phyloP scores from a whole-genome alignment of 768 basidiomycete species.

The Tricholoma sp. region DNA sequence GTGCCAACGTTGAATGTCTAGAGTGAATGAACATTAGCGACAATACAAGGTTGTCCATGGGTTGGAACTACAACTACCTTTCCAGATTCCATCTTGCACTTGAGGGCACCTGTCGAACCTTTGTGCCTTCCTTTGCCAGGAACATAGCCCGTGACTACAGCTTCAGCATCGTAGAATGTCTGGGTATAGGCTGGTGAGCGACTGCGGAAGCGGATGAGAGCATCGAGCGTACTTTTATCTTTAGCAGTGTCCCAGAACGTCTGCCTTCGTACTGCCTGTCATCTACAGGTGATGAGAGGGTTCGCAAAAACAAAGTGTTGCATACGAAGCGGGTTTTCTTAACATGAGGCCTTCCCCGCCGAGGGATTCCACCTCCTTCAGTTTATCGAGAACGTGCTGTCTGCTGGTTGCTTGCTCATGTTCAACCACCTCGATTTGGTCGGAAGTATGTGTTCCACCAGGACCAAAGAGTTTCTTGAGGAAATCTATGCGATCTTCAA shows the following conservation, averaged over 20 bases:
- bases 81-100: constrained; percentile 56
- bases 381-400: constrained; percentile 49
- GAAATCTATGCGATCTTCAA: constrained; percentile 45
- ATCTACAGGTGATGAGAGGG: not conserved
- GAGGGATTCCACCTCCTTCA: constrained; percentile 48
- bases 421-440: constrained; percentile 42
- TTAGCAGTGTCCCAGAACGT: constrained; percentile 44
- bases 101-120: constrained; percentile 44
- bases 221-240: constrained; percentile 39
- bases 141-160: constrained; percentile 52
- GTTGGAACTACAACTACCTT: constrained; percentile 34
- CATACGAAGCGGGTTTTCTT: constrained; percentile 43
- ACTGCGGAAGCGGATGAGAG: not conserved
- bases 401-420: constrained; percentile 39
- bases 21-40: not conserved
- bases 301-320: constrained; percentile 4
- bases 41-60: not conserved
- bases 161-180: constrained; percentile 61
- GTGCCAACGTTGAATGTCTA: constrained; percentile 55
- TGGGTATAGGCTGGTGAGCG: constrained; percentile 8
- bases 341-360: constrained; percentile 62
- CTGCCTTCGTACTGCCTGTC: constrained; percentile 44
- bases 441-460: constrained; percentile 35
- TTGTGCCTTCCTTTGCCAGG: constrained; percentile 48
- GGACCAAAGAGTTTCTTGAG: constrained; percentile 44